Evolutionary conservation across 495 filamentous ascomycete genomes (phyloP).

Genomic region (Cenococcum geophilum): DNA sequence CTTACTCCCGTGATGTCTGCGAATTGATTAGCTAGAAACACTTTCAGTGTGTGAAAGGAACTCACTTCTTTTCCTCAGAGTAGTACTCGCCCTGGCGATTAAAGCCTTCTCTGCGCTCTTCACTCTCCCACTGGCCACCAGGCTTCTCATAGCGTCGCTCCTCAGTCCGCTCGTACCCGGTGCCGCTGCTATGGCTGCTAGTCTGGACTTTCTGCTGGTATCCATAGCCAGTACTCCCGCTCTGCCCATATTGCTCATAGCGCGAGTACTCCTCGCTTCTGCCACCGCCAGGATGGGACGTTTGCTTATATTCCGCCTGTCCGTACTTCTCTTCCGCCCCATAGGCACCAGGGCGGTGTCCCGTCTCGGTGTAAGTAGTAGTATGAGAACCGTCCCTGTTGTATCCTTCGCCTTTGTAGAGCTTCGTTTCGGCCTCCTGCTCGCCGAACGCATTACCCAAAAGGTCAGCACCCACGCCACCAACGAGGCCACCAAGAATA

Average conservation of each 20-base stretch:
- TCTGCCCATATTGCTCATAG: slow-evolving; percentile 32
- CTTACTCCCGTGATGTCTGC: not conserved
- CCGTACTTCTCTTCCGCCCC: slow-evolving; percentile 42
- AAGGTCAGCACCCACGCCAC: slow-evolving; percentile 33
- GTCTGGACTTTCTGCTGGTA: slow-evolving; percentile 30
- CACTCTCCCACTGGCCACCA: slow-evolving; percentile 27
- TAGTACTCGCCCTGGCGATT: slow-evolving; percentile 28
- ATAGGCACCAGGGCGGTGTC: slow-evolving; percentile 31
- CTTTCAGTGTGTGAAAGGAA: not conserved
- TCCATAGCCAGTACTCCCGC: slow-evolving; percentile 25
- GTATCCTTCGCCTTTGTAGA: slow-evolving; percentile 36
- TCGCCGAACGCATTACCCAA: slow-evolving; percentile 38
- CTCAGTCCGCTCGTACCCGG: slow-evolving; percentile 33
- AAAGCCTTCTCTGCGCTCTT: slow-evolving; percentile 31
- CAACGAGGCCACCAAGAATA: slow-evolving; percentile 45
- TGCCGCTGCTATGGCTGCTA: slow-evolving; percentile 18
- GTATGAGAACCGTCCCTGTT: slow-evolving; percentile 42
- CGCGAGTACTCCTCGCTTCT: slow-evolving; percentile 43
- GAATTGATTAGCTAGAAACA: not conserved
- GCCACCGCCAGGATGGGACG: slow-evolving; percentile 42
- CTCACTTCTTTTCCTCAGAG: slow-evolving; percentile 28
- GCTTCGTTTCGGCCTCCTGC: slow-evolving; percentile 40
- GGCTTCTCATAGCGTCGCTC: slow-evolving; percentile 30
- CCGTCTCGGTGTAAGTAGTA: slow-evolving; percentile 43
- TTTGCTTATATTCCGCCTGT: slow-evolving; percentile 45